Base-by-base conservation (phyloP, 352 stramenopile species). In the Pythium monospermum region DNA sequence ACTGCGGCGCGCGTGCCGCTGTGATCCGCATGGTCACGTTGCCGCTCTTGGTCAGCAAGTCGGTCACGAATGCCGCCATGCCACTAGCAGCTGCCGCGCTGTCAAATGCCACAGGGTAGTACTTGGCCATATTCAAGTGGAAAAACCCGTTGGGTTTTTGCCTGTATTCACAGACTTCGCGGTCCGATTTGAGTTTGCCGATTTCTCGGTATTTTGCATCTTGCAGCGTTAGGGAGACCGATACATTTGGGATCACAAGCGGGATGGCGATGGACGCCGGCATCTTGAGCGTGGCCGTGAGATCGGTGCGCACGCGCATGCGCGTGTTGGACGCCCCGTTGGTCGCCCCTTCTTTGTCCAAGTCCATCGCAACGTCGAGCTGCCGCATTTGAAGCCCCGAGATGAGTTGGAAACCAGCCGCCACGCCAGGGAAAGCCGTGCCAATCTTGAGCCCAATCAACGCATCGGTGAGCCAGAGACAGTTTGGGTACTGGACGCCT, bases 261-360 rank as follows among this genome's bases (percentile, higher is more conserved):
- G 80, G 76, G 31, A 91, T 91, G 4, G 68, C 59, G 31, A 91
- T 88, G 3, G 73, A 78, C 19, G 69, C 16, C 40, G 80, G 80
- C 76, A 91, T 89, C 50, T 84, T 78, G 47, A 91, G 68, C 21
- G 65, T 74, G 10, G 77, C 80, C 32, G 58, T 69, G 43, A 91
- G 64, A 38, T 87, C 73, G 4, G 78, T 88, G 15, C 80, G 71
- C 41, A 91, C 72, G 16, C 57, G 61, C 80, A 91, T 89, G 5
- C 65, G 47, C 15, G 80, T 91, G 53, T 91, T 91, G 2, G 76
- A 84, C 15, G 31, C 21, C 22, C 13, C 11, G 15, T 32, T 19
- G 12, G 15, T 23, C 4, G 12, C 23, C 21, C 13, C 28, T 51
- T 13, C 43, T 11, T 28, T 18, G 23, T 49, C 25, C 16, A 54